Conservation (phyloP, 2,329 filamentous ascomycete genomes). For the Sphaerulina populicola region DNA sequence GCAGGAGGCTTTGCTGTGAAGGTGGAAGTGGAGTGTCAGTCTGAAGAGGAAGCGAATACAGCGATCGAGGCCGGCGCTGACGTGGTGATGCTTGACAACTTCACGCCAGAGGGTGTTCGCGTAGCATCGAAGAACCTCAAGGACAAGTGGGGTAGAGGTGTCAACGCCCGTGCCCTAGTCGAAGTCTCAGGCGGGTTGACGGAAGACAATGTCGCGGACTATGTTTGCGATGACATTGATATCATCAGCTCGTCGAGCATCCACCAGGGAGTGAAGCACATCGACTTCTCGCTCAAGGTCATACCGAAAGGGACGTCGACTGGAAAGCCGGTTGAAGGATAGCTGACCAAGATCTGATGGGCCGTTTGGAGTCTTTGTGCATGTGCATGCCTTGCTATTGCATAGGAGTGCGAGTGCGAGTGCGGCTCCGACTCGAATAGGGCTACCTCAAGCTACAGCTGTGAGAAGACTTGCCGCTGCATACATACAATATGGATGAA, state of each 20-base stretch:
- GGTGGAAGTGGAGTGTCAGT: slow-evolving; percentile 92
- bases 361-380: neutral
- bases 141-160: slow-evolving; percentile 63
- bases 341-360: slow-evolving; percentile 18
- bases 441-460: too few species aligned
- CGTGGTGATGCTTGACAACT: slow-evolving; percentile 97
- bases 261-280: slow-evolving; percentile 85
- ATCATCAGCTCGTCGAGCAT: slow-evolving; percentile 95
- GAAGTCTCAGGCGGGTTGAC: slow-evolving; percentile 90
- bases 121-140: slow-evolving; percentile 67
- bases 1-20: slow-evolving; percentile 86
- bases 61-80: slow-evolving; percentile 86
- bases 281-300: slow-evolving; percentile 96
- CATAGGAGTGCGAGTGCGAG: too few species aligned
- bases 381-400: too few species aligned
- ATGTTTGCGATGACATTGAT: slow-evolving; percentile 78
- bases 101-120: slow-evolving; percentile 68
- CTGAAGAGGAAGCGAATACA: slow-evolving; percentile 78
- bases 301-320: slow-evolving; percentile 35
- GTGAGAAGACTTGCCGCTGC: too few species aligned
- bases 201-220: slow-evolving; percentile 70
- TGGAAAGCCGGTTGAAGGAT: slow-evolving; percentile 21
- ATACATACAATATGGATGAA: too few species aligned
- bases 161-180: slow-evolving; percentile 56
- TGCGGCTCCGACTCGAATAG: too few species aligned